A percentile compares a stretch with the other conserved stretches of the same genome.
Conservation (phyloP, 2,329 filamentous ascomycete genomes). For the Talaromyces atroroseus region DNA sequence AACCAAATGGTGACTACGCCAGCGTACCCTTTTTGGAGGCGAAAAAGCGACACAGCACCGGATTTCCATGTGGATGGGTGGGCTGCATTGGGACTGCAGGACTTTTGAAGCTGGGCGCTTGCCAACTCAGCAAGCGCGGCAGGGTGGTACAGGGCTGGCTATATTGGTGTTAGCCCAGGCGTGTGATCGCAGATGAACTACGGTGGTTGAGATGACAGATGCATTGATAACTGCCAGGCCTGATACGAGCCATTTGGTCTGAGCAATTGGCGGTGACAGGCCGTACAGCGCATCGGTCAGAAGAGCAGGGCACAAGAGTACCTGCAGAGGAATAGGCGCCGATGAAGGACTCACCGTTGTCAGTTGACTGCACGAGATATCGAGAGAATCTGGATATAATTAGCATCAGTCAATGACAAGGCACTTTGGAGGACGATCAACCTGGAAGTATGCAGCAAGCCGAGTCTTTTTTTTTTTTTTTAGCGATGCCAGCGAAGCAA, state of each 20-base stretch:
- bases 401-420: conserved; percentile 1
- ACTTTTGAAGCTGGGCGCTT: conserved; percentile 20
- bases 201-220: not conserved
- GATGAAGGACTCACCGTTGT: conserved; percentile 4
- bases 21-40: conserved; percentile 35
- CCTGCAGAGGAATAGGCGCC: conserved; percentile 9
- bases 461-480: too few species aligned
- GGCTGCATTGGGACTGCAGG: conserved; percentile 14
- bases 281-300: conserved; percentile 11
- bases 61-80: conserved; percentile 16
- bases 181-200: conserved; percentile 17
- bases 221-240: not conserved
- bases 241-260: not conserved
- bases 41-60: conserved; percentile 32
- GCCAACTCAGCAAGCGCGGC: conserved; percentile 19
- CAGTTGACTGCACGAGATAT: conserved; percentile 3
- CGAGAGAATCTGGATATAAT: conserved; percentile 6
- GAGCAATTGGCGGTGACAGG: conserved; percentile 6
- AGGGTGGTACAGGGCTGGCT: conserved; percentile 1
- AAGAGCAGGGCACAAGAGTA: conserved; percentile 1
- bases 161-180: conserved; percentile 15
- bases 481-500: conserved; percentile 14
- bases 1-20: conserved; percentile 7
- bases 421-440: not conserved
- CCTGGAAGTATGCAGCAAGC: not conserved